Conservation (phyloP, 106 monocot genomes). For the Vanilla planifolia region DNA sequence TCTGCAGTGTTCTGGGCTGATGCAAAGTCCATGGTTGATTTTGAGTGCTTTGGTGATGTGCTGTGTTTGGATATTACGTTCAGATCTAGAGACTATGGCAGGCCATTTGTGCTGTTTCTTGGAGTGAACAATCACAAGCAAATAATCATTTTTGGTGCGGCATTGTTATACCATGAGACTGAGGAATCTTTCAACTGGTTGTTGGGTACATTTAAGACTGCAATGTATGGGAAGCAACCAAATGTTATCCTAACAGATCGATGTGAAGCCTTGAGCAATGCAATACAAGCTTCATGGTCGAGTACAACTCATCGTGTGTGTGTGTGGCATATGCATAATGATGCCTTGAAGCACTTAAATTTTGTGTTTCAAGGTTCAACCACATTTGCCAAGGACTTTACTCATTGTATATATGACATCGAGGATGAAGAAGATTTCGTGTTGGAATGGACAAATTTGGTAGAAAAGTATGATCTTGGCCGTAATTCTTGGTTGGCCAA, state of each 20-base stretch:
- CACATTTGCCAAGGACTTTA: constrained; percentile 11
- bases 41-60: constrained; percentile 32
- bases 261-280: constrained; percentile 10
- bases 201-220: constrained; percentile 18
- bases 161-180: constrained; percentile 22
- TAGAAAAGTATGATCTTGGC: constrained; percentile 5
- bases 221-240: constrained; percentile 28
- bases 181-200: constrained; percentile 29
- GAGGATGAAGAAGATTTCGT: constrained; percentile 7
- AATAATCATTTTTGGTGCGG: constrained; percentile 26
- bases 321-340: constrained; percentile 10
- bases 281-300: constrained; percentile 9
- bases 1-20: constrained; percentile 29
- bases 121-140: constrained; percentile 36
- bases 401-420: constrained; percentile 7
- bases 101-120: constrained; percentile 22
- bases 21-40: constrained; percentile 26
- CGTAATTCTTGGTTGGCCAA: constrained; percentile 4
- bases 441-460: not conserved
- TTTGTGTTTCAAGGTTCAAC: constrained; percentile 10
- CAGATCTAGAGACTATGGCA: constrained; percentile 8
- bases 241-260: constrained; percentile 21
- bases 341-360: constrained; percentile 6
- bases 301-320: constrained; percentile 16
- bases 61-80: constrained; percentile 33